phyloP scores from a whole-genome alignment of 305 asterid genomes.

The Solanum aculeatissimum region DNA sequence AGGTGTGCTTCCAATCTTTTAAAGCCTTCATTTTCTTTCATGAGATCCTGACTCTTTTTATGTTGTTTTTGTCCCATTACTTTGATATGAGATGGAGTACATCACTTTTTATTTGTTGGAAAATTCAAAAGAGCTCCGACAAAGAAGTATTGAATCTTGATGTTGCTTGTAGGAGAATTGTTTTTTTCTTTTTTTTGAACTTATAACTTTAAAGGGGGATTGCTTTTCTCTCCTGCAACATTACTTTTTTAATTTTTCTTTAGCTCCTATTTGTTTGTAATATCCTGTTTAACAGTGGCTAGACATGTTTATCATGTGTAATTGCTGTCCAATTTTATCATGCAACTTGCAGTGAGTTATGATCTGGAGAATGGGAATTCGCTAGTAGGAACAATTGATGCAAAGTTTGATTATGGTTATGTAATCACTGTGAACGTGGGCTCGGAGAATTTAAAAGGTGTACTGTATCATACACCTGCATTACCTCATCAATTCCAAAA shows the following conservation, averaged over 20 bases:
- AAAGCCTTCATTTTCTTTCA: neutral
- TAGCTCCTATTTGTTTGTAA: neutral
- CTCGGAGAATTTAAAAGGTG: conserved; percentile 59
- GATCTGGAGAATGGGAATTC: conserved; percentile 44
- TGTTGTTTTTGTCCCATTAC: neutral
- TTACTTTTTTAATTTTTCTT: neutral
- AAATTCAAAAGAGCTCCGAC: neutral
- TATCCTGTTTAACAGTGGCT: neutral
- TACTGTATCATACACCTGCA: conserved; percentile 56
- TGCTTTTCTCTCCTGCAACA: neutral
- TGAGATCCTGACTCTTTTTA: neutral
- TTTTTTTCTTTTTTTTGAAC: neutral
- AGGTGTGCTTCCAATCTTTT: conserved; percentile 32
- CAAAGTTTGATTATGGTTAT: conserved; percentile 86
- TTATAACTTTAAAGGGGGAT: too few relatives aligned
- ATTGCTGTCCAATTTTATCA: neutral
- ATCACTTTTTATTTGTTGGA: neutral
- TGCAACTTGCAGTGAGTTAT: conserved; percentile 34
- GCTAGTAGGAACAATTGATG: conserved; percentile 79
- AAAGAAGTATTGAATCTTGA: neutral
- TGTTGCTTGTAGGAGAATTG: neutral
- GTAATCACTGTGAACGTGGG: conserved; percentile 61
- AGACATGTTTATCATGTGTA: neutral
- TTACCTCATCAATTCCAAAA: conserved; percentile 22
- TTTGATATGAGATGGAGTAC: neutral